phyloP scores from a whole-genome alignment of 2,329 filamentous ascomycete genomes.

The Clarireedia homoeocarpa region DNA sequence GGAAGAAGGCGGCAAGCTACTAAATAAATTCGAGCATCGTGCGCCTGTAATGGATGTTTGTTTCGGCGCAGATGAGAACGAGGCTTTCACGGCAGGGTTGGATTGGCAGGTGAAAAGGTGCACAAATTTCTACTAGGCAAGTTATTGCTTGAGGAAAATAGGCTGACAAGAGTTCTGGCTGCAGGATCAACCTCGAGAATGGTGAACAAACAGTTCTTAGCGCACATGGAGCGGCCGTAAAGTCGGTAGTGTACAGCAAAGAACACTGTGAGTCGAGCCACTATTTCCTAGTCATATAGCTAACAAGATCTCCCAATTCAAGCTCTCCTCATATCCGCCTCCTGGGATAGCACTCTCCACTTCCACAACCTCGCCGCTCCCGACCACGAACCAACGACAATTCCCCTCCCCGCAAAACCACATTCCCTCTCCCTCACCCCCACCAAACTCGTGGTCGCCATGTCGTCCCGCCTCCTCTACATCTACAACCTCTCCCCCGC shows the following conservation, averaged over 20 bases:
- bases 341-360: constrained; percentile 89
- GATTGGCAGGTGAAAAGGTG: constrained; percentile 80
- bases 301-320: not conserved
- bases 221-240: constrained; percentile 71
- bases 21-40: constrained; percentile 70
- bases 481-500: constrained; percentile 84
- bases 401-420: constrained; percentile 75
- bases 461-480: constrained; percentile 87
- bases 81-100: constrained; percentile 78
- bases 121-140: not conserved
- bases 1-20: constrained; percentile 46
- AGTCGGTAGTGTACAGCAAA: constrained; percentile 73
- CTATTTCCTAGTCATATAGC: not conserved
- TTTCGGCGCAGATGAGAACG: constrained; percentile 75
- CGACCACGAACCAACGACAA: constrained; percentile 48
- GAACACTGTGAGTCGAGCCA: constrained; percentile 49
- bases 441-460: constrained; percentile 85
- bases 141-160: not conserved
- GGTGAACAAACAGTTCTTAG: constrained; percentile 68
- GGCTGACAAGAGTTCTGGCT: constrained; percentile 10
- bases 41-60: constrained; percentile 87
- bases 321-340: constrained; percentile 77
- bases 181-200: constrained; percentile 61
- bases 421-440: constrained; percentile 75
- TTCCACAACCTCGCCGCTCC: constrained; percentile 59